Percentiles rank a stretch among this genome's conserved stretches.
Conservation (phyloP, 805 yeast genomes). For the Zygotorulaspora sp. region DNA sequence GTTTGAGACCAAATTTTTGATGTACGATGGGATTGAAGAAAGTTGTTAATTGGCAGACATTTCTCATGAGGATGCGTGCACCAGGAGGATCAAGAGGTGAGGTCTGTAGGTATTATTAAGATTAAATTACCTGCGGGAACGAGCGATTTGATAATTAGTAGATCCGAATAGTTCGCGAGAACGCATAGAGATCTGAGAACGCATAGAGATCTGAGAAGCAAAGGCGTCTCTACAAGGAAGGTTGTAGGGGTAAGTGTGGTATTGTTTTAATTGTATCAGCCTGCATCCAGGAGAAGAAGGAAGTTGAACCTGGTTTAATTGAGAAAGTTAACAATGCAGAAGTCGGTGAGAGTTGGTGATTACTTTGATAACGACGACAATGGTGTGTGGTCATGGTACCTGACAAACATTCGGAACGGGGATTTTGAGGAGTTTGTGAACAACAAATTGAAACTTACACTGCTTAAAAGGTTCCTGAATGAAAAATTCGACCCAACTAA, state of each 20-base stretch:
- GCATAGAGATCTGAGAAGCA: too few relatives aligned
- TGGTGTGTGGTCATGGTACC: slow-evolving; percentile 38
- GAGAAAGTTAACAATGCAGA: slow-evolving; percentile 20
- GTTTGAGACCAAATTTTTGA: not conserved
- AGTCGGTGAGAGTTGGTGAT: slow-evolving; percentile 30
- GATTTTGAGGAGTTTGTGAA: slow-evolving; percentile 35
- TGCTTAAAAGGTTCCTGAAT: slow-evolving; percentile 31
- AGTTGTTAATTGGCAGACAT: not conserved
- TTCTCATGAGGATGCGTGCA: not conserved
- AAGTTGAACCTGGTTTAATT: not conserved
- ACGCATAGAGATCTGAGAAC: too few relatives aligned
- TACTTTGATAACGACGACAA: slow-evolving; percentile 33
- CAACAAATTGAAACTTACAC: slow-evolving; percentile 26
- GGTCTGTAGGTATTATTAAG: too few relatives aligned
- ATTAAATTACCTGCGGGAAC: too few relatives aligned
- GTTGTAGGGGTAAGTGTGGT: too few relatives aligned
- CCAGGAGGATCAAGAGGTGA: too few relatives aligned
- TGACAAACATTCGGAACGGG: slow-evolving; percentile 35
- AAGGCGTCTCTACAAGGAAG: too few relatives aligned
- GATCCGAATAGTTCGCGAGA: too few relatives aligned
- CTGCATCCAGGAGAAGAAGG: too few relatives aligned
- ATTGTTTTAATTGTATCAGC: too few relatives aligned
- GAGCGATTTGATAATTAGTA: too few relatives aligned
- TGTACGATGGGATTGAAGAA: not conserved
- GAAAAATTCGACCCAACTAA: slow-evolving; percentile 18